Percentiles rank a stretch among this genome's conserved stretches.
These are phyloP conservation scores for Camellia oleifera DNA, from an alignment of 179 eudicot genomes.

Conservation along the genomic window DNA sequence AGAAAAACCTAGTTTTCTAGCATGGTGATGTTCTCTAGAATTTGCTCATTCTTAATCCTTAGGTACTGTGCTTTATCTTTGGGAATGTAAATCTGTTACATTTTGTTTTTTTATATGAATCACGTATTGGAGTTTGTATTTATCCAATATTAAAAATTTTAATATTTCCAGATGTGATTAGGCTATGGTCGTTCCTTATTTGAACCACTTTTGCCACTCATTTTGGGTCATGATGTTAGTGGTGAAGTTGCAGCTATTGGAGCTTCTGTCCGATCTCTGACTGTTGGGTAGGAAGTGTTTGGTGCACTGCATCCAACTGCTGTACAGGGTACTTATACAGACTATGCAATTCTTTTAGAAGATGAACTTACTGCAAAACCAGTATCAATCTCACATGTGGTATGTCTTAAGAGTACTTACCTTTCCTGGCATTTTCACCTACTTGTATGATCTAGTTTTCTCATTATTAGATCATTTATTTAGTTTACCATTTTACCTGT, in stretches of 20 bases:
- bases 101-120: not conserved
- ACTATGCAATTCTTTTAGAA: constrained; percentile 85
- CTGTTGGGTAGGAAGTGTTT: constrained; percentile 88
- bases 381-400: constrained; percentile 70
- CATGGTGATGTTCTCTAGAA: too few species aligned
- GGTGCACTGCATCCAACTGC: constrained; percentile 99
- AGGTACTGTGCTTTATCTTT: not conserved
- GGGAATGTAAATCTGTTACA: not conserved
- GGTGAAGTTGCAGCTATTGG: constrained; percentile 96
- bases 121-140: not conserved
- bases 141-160: constrained; percentile 4
- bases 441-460: not conserved
- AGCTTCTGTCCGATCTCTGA: constrained; percentile 55
- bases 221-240: constrained; percentile 97
- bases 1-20: too few species aligned
- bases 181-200: constrained; percentile 94
- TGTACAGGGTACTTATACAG: constrained; percentile 88
- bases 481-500: not conserved
- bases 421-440: not conserved
- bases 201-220: constrained; percentile 77
- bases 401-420: constrained; percentile 29
- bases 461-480: not conserved
- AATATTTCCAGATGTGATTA: constrained; percentile 77
- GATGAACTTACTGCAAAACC: constrained; percentile 78
- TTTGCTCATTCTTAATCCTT: not conserved